Conservation (phyloP, 768 basidiomycete genomes). For the Daedalea quercina region DNA sequence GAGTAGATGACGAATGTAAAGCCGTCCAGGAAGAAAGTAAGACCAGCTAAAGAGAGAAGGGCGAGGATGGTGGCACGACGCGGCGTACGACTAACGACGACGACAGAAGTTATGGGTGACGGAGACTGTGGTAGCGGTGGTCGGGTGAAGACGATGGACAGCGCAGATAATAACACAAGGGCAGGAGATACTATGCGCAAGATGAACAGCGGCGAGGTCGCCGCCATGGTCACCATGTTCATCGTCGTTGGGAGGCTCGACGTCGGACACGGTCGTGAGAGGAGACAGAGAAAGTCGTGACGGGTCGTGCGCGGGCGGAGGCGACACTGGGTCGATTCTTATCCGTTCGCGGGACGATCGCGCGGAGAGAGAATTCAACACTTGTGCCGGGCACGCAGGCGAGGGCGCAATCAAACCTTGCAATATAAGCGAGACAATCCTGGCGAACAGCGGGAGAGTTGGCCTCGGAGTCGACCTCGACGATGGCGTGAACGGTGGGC, state of each 20-base stretch:
- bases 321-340: slow-evolving; percentile 14
- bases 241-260: slow-evolving; percentile 27
- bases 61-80: slow-evolving; percentile 70
- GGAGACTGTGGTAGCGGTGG: slow-evolving; percentile 36
- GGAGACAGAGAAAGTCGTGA: slow-evolving; percentile 18
- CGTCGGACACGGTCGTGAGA: slow-evolving; percentile 21
- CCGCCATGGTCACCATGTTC: slow-evolving; percentile 12
- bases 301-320: slow-evolving; percentile 10
- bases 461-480: neutral
- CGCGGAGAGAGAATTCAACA: neutral
- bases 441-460: neutral
- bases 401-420: neutral
- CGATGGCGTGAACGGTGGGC: neutral
- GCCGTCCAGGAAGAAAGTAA: slow-evolving; percentile 76
- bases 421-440: neutral
- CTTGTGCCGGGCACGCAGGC: neutral
- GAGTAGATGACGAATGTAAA: slow-evolving; percentile 60
- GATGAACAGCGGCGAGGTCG: slow-evolving; percentile 38
- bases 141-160: slow-evolving; percentile 51
- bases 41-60: slow-evolving; percentile 60
- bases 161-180: slow-evolving; percentile 51
- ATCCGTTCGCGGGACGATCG: slow-evolving; percentile 7
- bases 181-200: slow-evolving; percentile 65
- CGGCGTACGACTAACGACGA: slow-evolving; percentile 66
- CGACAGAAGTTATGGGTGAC: slow-evolving; percentile 71